phyloP scores from a whole-genome alignment of 495 filamentous ascomycete genomes.

The Podospora pseudoanserina region DNA sequence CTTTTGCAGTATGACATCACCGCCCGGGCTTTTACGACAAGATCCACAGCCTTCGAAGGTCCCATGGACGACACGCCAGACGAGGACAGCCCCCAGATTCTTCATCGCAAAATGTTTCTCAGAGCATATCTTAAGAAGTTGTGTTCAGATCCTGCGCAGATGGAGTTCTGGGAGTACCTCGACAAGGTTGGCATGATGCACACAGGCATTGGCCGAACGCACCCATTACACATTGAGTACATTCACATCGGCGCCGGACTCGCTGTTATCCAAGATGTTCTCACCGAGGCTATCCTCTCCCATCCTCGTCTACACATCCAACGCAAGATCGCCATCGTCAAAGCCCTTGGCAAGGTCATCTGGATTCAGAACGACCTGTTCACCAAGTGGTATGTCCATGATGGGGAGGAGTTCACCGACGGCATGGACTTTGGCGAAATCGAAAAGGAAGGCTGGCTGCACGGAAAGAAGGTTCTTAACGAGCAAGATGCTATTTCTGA shows the following conservation, averaged over 20 bases:
- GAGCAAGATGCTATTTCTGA: slow-evolving; percentile 21
- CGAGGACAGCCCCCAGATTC: slow-evolving; percentile 66
- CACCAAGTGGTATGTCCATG: slow-evolving; percentile 67
- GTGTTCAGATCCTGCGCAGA: slow-evolving; percentile 64
- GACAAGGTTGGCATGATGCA: slow-evolving; percentile 80
- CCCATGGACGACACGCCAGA: slow-evolving; percentile 57
- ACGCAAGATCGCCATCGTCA: slow-evolving; percentile 64
- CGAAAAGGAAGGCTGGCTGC: slow-evolving; percentile 58
- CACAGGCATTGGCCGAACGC: slow-evolving; percentile 57
- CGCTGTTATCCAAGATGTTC: slow-evolving; percentile 68
- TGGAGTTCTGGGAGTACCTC: slow-evolving; percentile 75
- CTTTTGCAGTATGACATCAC: slow-evolving; percentile 73
- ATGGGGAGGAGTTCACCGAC: slow-evolving; percentile 66
- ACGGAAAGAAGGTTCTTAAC: slow-evolving; percentile 43
- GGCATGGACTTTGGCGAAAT: slow-evolving; percentile 56
- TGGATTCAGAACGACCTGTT: slow-evolving; percentile 82
- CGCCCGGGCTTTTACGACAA: slow-evolving; percentile 63
- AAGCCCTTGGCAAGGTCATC: slow-evolving; percentile 56
- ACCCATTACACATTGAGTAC: slow-evolving; percentile 70
- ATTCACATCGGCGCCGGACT: slow-evolving; percentile 67
- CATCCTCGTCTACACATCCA: slow-evolving; percentile 59
- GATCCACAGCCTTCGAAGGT: slow-evolving; percentile 59
- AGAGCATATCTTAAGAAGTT: slow-evolving; percentile 66
- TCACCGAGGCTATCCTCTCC: slow-evolving; percentile 68
- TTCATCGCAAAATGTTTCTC: slow-evolving; percentile 73